Evolutionary conservation across 2,329 filamentous ascomycete species (phyloP), one percentile per base, ranked within the genome.

Genomic region (Dothiorella sarmentorum): DNA sequence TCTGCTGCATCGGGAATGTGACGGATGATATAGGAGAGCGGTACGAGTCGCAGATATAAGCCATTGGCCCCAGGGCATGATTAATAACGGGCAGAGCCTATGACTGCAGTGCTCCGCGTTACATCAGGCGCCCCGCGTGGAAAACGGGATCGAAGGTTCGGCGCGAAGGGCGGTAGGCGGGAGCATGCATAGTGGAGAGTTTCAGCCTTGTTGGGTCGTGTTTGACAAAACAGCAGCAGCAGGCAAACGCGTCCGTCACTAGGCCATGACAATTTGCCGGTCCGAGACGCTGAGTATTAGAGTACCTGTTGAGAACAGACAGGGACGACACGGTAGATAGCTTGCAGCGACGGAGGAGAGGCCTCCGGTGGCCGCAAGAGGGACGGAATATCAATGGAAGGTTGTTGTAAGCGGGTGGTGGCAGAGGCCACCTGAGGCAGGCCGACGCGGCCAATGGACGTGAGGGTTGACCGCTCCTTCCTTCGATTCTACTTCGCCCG

Each of bases 201-300:
- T n/a, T 18, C 18, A 24, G 45, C n/a, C 7, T 13, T 7, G 15
- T 10, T 22, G 45, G 29, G 29, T 11, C 17, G 27, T 22, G 45
- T n/a, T 53, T 53, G 49, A 53, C 49, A 53, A 53, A 42, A 22
- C 20, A 10, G 47, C 33, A 52, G 33, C 47, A 52, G 47, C 47
- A 40, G 49, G 49, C 49, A 53, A 42, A 53, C 49, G 37, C n/a
- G n/a, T n/a, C n/a, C n/a, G n/a, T n/a, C n/a, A n/a, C n/a, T n/a
- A n/a, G n/a, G 15, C 20, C 40, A 45, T 45, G 43, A 45, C 43
- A 45, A 45, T 45, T 45, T 20, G 29, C 24, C 24, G 10, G 17
- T 24, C 43, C 29, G 18, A 26, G 43, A 45, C 22, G n/a, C n/a
- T n/a, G n/a, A n/a, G n/a, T n/a, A n/a, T n/a, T n/a, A n/a, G n/a